Conservation (phyloP, 2,329 filamentous ascomycete species). For the Aureobasidium namibiae region DNA sequence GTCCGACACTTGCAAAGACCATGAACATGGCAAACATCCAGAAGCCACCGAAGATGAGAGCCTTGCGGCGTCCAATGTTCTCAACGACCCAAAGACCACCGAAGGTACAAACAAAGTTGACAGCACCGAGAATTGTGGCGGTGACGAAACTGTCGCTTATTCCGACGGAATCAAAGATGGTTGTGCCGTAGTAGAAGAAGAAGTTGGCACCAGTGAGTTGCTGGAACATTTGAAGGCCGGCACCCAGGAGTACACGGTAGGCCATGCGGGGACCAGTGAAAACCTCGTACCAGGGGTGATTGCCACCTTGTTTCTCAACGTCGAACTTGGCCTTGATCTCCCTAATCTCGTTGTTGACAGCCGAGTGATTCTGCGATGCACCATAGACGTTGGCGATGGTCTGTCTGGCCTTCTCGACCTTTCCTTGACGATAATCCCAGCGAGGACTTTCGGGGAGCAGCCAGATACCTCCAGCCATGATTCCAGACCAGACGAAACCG, state of each 20-base stretch:
- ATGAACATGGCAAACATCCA: constrained; percentile 48
- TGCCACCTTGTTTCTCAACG: constrained; percentile 39
- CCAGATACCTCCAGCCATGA: constrained; percentile 46
- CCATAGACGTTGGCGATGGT: constrained; percentile 50
- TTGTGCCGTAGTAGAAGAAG: constrained; percentile 49
- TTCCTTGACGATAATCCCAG: constrained; percentile 49
- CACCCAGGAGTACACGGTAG: constrained; percentile 55
- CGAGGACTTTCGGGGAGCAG: constrained; percentile 51
- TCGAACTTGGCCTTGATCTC: constrained; percentile 51
- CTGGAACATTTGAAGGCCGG: constrained; percentile 56
- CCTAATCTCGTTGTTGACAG: constrained; percentile 43
- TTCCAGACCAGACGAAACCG: constrained; percentile 47
- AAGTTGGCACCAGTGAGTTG: constrained; percentile 63
- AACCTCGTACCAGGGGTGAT: constrained; percentile 57
- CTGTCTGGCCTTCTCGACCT: constrained; percentile 41
- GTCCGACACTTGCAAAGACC: constrained; percentile 39
- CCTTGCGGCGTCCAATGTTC: constrained; percentile 36
- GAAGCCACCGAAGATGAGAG: constrained; percentile 36
- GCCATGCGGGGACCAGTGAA: constrained; percentile 59
- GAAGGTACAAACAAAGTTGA: constrained; percentile 42
- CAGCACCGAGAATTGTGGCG: constrained; percentile 39
- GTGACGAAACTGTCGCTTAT: constrained; percentile 38
- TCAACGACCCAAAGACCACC: constrained; percentile 41
- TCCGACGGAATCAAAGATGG: constrained; percentile 34
- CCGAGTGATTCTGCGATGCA: constrained; percentile 46